These are phyloP conservation scores for Oryza rufipogon DNA, from an alignment of 176 grass and related monocot genomes.

Conservation along the genomic window DNA sequence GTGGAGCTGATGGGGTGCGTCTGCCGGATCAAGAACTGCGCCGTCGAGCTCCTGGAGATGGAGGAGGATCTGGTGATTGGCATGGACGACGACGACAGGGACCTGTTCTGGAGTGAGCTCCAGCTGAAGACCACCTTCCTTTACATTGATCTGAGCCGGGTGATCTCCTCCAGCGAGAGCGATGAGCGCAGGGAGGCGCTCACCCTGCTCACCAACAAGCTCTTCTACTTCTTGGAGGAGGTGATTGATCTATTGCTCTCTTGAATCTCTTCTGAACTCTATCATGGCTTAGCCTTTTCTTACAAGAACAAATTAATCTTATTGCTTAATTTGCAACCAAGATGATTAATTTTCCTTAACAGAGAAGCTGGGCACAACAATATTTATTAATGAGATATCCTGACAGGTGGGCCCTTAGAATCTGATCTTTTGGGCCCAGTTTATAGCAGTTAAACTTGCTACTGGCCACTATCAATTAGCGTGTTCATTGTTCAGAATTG, in stretches of 20 bases:
- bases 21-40: conserved; percentile 70
- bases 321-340: conserved; percentile 10
- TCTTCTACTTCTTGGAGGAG: conserved; percentile 77
- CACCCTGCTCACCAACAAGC: conserved; percentile 60
- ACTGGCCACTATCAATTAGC: neutral
- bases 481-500: conserved; percentile 1
- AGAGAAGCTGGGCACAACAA: neutral
- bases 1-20: conserved; percentile 67
- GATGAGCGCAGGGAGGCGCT: conserved; percentile 61
- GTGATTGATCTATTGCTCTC: conserved; percentile 39
- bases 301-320: neutral
- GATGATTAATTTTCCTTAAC: conserved; percentile 4
- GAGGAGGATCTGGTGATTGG: conserved; percentile 60
- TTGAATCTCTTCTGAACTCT: neutral
- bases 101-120: conserved; percentile 67
- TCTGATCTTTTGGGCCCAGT: neutral
- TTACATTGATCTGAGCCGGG: conserved; percentile 76
- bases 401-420: conserved; percentile 1
- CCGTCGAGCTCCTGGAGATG: conserved; percentile 57
- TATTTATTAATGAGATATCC: neutral
- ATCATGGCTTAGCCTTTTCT: conserved; percentile 26
- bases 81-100: conserved; percentile 55
- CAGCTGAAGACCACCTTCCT: conserved; percentile 72
- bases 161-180: conserved; percentile 48
- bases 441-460: neutral